Conservation (phyloP, 139 green algal species). For the Coelastrella sp. region DNA sequence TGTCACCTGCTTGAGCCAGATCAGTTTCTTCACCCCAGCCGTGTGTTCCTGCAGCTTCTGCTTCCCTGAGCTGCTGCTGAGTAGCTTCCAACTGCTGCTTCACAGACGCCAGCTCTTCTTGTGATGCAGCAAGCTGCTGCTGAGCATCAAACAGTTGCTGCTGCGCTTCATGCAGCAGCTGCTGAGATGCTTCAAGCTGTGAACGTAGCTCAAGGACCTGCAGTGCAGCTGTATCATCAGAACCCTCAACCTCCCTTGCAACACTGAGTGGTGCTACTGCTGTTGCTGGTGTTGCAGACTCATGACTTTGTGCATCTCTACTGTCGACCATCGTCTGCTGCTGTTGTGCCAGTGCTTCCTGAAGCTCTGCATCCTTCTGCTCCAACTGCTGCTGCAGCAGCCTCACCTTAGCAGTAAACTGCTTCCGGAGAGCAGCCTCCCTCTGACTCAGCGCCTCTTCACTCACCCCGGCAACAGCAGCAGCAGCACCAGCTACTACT, state of each 20-base stretch:
- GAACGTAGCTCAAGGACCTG: neutral
- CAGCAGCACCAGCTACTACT: constrained; percentile 32
- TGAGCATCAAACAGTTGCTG: constrained; percentile 10
- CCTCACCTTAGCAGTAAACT: constrained; percentile 11
- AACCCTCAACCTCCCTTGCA: neutral
- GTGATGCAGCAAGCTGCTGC: constrained; percentile 2
- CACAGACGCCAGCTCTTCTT: neutral
- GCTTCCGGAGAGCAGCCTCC: constrained; percentile 13
- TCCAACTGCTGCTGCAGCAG: constrained; percentile 12
- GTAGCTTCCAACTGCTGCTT: constrained; percentile 1
- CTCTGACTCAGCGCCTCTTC: constrained; percentile 25
- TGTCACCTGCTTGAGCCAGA: neutral
- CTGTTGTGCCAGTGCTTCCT: constrained; percentile 10
- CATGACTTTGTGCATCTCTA: no score
- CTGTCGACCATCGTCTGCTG: no score
- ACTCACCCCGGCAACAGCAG: constrained; percentile 23
- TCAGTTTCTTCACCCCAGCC: neutral
- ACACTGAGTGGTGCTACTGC: no score
- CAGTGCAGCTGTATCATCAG: neutral
- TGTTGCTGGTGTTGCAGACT: no score
- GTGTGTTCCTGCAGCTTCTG: neutral
- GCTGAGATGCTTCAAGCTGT: neutral
- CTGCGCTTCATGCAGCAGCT: neutral
- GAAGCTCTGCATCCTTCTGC: constrained; percentile 9
- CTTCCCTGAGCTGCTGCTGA: constrained; percentile 1